Conservation (phyloP, 2,329 filamentous ascomycete genomes). For the Aureobasidium subglaciale region DNA sequence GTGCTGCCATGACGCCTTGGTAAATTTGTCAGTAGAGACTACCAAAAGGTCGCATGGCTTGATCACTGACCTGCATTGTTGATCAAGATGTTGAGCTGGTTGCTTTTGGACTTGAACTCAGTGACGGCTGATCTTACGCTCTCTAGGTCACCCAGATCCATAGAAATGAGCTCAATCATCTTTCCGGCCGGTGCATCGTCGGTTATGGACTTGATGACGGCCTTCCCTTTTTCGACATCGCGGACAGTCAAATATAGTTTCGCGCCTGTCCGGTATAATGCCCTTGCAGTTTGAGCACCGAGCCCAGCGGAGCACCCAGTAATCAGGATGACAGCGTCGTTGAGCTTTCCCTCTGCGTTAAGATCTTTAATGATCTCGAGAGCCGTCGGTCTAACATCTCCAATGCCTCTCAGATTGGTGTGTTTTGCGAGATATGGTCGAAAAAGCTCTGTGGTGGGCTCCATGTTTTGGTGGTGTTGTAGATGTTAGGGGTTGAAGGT, state of each 20-base stretch:
- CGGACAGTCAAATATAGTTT: constrained; percentile 40
- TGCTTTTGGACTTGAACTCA: constrained; percentile 29
- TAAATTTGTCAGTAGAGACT: not conserved
- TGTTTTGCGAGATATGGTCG: constrained; percentile 5
- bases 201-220: constrained; percentile 24
- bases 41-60: not conserved
- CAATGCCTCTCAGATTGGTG: constrained; percentile 23
- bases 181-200: constrained; percentile 9
- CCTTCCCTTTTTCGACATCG: constrained; percentile 35
- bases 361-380: constrained; percentile 23
- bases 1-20: constrained; percentile 34
- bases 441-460: not conserved
- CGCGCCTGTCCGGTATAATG: constrained; percentile 40
- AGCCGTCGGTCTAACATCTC: constrained; percentile 23
- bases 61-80: constrained; percentile 16
- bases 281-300: constrained; percentile 39
- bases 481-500: no score
- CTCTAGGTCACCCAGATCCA: constrained; percentile 28
- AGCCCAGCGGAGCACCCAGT: constrained; percentile 42
- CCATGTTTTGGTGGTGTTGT: not conserved
- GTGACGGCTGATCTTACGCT: constrained; percentile 29
- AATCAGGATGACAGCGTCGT: constrained; percentile 34
- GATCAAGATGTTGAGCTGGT: constrained; percentile 34
- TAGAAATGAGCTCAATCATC: constrained; percentile 22
- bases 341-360: constrained; percentile 28